phyloP scores from a whole-genome alignment of 2,329 filamentous ascomycete genomes.

The Ascochyta viciae-villosae region DNA sequence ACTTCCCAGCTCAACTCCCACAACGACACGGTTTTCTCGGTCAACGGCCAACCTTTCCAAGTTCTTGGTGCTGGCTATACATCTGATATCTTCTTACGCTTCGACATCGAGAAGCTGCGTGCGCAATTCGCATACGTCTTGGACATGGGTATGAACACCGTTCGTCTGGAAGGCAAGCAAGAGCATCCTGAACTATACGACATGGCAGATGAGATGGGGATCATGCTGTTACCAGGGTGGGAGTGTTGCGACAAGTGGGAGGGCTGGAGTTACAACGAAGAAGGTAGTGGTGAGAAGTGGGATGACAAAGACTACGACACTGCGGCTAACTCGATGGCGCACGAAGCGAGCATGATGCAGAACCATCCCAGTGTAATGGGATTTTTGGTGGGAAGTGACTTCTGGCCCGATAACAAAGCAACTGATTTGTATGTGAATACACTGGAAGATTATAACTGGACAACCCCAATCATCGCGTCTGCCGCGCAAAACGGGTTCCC shows the following conservation, averaged over 20 bases:
- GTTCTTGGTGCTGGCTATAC: slow-evolving; percentile 68
- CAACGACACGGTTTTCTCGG: slow-evolving; percentile 63
- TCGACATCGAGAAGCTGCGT: slow-evolving; percentile 57
- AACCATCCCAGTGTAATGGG: slow-evolving; percentile 65
- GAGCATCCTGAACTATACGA: slow-evolving; percentile 68
- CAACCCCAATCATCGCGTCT: slow-evolving; percentile 64
- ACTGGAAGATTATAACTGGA: slow-evolving; percentile 61
- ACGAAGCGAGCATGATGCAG: slow-evolving; percentile 68
- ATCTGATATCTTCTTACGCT: slow-evolving; percentile 68
- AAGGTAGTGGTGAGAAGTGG: slow-evolving; percentile 59
- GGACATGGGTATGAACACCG: slow-evolving; percentile 68
- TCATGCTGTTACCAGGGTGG: slow-evolving; percentile 70
- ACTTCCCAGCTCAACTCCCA: slow-evolving; percentile 58
- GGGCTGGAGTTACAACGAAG: slow-evolving; percentile 66
- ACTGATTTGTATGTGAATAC: slow-evolving; percentile 61
- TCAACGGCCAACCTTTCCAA: slow-evolving; percentile 66
- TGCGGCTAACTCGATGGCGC: slow-evolving; percentile 63
- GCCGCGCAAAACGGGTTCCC: slow-evolving; percentile 64
- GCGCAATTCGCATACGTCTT: slow-evolving; percentile 62
- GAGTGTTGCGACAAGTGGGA: slow-evolving; percentile 75
- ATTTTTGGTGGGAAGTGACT: slow-evolving; percentile 69
- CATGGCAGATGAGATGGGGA: slow-evolving; percentile 64
- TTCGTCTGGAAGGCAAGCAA: slow-evolving; percentile 70
- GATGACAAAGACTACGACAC: slow-evolving; percentile 61
- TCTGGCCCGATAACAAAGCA: slow-evolving; percentile 66